phyloP scores from a whole-genome alignment of 192 early-diverging fungal genomes.

The Backusella liffmaniae region DNA sequence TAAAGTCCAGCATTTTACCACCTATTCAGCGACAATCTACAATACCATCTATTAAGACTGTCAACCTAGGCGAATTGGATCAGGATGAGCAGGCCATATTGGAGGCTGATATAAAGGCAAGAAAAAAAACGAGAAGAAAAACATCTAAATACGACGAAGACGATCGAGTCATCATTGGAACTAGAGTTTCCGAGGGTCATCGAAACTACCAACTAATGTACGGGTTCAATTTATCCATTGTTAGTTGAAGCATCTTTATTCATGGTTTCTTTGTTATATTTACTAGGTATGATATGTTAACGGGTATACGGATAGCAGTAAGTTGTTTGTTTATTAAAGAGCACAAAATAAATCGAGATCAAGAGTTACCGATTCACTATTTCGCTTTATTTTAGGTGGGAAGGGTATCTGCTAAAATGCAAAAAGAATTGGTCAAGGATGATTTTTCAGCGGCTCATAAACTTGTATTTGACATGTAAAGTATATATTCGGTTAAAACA shows the following conservation, averaged over 20 bases:
- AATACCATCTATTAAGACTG: conserved; percentile 13
- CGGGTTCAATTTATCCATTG: not conserved
- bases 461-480: conserved; percentile 91
- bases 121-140: conserved; percentile 37
- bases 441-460: conserved; percentile 92
- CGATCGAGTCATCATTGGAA: conserved; percentile 63
- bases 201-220: conserved; percentile 94
- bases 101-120: conserved; percentile 44
- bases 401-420: conserved; percentile 82
- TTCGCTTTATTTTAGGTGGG: conserved; percentile 35
- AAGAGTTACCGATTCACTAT: not conserved
- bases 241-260: not conserved
- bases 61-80: conserved; percentile 38
- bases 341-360: not conserved
- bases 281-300: conserved; percentile 95
- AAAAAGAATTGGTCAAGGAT: conserved; percentile 63
- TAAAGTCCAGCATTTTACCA: not conserved
- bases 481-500: not conserved
- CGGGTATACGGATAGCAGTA: conserved; percentile 84
- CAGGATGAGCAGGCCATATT: conserved; percentile 31
- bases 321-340: not conserved
- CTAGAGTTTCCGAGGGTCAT: conserved; percentile 91
- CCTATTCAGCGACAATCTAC: not conserved
- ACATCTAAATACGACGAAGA: conserved; percentile 34
- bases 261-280: not conserved